These are phyloP conservation scores for Rhododendron simsii DNA, from an alignment of 148 eudicot species.

Conservation along the genomic window DNA sequence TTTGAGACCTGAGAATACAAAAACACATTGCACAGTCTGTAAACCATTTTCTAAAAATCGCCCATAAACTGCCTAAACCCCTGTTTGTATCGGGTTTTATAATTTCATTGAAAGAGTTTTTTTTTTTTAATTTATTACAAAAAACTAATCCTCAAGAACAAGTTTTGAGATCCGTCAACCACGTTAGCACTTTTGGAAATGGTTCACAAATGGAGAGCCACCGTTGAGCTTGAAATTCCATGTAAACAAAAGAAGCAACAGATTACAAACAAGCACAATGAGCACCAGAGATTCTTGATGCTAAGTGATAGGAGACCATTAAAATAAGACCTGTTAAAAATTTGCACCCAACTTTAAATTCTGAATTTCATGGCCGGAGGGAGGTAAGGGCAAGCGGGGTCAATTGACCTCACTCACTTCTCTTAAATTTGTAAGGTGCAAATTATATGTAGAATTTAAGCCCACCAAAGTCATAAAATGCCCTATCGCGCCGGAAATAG, in stretches of 20 bases:
- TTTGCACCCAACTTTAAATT: not conserved
- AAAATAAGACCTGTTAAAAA: not conserved
- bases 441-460: no score
- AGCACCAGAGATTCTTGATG: not conserved
- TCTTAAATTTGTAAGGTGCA: not conserved
- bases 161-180: not conserved
- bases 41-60: not conserved
- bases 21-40: not conserved
- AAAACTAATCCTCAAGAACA: no score
- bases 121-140: no score
- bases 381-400: no score
- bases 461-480: no score
- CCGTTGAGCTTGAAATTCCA: not conserved
- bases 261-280: not conserved
- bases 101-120: not conserved
- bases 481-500: not conserved
- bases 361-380: not conserved
- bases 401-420: not conserved
- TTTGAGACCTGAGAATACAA: slow-evolving; percentile 39
- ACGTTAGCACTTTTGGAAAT: not conserved
- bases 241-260: not conserved
- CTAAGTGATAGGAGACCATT: not conserved
- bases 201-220: not conserved
- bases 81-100: not conserved
- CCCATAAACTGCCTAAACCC: not conserved